Evolutionary conservation across 306 rosid species (phyloP), one percentile per base, ranked within the genome.

Genomic region (Rosa multiflora): DNA sequence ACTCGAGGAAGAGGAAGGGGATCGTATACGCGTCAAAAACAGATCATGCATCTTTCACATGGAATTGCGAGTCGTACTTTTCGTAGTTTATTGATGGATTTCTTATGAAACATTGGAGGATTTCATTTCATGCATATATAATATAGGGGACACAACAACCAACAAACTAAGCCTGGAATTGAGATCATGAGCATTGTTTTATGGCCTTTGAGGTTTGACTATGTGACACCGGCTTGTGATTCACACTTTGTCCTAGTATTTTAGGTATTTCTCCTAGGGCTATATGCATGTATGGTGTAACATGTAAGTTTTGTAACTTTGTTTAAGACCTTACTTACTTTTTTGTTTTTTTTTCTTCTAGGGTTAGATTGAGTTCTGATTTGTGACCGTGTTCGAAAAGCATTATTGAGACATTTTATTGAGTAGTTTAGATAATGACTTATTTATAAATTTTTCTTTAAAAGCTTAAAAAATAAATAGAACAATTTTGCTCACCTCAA

Each of bases 21-120:
- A 21, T 44, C 5, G 44, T 32, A 47, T 61, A 74, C 82, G 69
- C 76, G 80, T 78, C 59, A 32, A 10, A 67, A 70, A 42, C 37
- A 2, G 67, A 51, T 68, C 5, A 61, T n/a, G 43, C 59, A 67
- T 73, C 76, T 80, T 40, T 29, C 84, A 77, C 87, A 77, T 84
- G 77, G 86, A 69, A 15, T 77, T 35, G 3, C 7, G 68, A 62
- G 40, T 56, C 42, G 2, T 67, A 14, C 1, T 7, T 23, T 63
- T 5, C 12, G 14, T 64, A 3, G 51, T 51, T 48, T 49, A 48
- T 47, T 76, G n/a, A 2, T 29, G 35, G 43, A 64, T 67, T 26
- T 8, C 35, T 2, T 52, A 21, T 14, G 53, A 42, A 43, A 26
- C 14, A 17, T 64, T 53, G 74, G 72, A 47, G 76, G 43, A 56